Percentiles rank a stretch among this genome's conserved stretches.
Conservation (phyloP, 257 asterid species). For the Nicotiana tomentosiformis region DNA sequence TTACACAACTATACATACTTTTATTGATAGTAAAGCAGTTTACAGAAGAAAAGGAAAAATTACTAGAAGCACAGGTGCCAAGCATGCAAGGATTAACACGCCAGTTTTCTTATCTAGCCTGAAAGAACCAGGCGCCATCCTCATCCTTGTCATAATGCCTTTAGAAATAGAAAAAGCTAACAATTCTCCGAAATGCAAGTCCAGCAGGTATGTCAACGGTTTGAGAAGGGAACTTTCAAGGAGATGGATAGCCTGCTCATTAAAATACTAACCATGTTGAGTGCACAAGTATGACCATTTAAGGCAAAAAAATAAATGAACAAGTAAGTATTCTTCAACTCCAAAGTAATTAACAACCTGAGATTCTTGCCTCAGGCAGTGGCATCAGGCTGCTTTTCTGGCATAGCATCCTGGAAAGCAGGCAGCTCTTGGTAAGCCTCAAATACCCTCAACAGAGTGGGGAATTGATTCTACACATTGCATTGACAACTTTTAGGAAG, state of each 20-base stretch:
- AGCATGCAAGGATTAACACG: background rate
- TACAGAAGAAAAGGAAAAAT: background rate
- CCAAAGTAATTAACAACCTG: slow-evolving; percentile 13
- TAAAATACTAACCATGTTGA: background rate
- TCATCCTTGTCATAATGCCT: background rate
- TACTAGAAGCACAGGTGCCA: background rate
- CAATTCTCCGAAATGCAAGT: background rate
- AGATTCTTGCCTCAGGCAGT: slow-evolving; percentile 33
- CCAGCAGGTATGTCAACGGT: background rate
- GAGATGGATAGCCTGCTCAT: background rate
- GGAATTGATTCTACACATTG: slow-evolving; percentile 43
- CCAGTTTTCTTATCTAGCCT: background rate
- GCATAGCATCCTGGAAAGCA: slow-evolving; percentile 49
- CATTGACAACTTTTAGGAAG: background rate
- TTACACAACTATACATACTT: background rate
- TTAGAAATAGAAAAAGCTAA: background rate
- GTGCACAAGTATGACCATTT: background rate
- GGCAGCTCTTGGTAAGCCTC: slow-evolving; percentile 42
- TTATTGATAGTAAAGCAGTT: background rate
- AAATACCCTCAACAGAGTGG: slow-evolving; percentile 31
- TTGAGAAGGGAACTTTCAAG: background rate
- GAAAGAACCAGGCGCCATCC: background rate
- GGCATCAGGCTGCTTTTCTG: slow-evolving; percentile 57
- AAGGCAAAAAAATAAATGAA: background rate
- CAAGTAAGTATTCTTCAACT: background rate